phyloP scores from a whole-genome alignment of 306 rosid genomes.

The Dryas drummondii region DNA sequence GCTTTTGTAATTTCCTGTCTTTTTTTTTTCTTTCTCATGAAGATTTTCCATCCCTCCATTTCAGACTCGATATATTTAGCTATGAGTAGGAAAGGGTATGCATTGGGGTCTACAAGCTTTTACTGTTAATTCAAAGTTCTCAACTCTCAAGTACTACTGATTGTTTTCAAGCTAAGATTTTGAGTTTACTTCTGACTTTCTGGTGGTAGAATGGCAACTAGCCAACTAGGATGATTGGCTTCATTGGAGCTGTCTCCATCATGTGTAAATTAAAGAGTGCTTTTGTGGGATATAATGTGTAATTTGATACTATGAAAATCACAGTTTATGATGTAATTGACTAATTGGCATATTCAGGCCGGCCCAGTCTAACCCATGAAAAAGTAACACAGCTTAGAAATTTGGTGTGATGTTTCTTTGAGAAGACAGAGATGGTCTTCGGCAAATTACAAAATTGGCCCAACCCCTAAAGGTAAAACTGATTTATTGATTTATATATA shows the following conservation, averaged over 20 bases:
- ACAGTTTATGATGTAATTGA: background rate
- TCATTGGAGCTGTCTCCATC: background rate
- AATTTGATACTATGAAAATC: background rate
- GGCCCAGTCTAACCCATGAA: too few species aligned
- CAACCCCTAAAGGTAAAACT: too few species aligned
- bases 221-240: constrained; percentile 9
- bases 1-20: background rate
- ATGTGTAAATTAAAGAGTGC: background rate
- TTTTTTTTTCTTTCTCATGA: background rate
- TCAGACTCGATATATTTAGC: background rate
- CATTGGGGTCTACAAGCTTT: background rate
- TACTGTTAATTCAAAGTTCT: constrained; percentile 8
- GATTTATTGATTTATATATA: too few species aligned
- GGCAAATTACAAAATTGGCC: too few species aligned
- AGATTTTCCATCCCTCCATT: background rate
- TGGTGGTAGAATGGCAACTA: background rate
- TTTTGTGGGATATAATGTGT: background rate
- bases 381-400: too few species aligned
- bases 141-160: background rate
- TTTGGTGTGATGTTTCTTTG: too few species aligned
- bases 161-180: background rate
- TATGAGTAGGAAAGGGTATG: background rate
- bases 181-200: background rate
- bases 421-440: too few species aligned
- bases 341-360: too few species aligned